Percentiles rank a stretch among this genome's conserved stretches.
These are phyloP conservation scores for Solanum piurae DNA, from an alignment of 257 asterid genomes.

Conservation along the genomic window DNA sequence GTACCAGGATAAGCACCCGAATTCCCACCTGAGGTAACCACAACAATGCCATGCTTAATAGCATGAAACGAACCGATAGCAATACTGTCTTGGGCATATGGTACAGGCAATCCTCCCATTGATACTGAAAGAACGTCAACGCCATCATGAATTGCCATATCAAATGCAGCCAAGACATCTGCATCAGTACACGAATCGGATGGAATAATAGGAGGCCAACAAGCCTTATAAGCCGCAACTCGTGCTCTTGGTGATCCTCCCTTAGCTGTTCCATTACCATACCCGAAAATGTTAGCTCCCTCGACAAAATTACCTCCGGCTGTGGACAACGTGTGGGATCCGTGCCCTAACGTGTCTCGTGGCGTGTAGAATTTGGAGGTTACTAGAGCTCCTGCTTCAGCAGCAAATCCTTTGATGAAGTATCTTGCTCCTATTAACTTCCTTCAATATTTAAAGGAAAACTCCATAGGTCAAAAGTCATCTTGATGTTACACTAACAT, in stretches of 20 bases:
- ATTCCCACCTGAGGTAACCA: slow-evolving; percentile 86
- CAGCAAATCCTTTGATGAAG: slow-evolving; percentile 69
- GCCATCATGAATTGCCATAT: slow-evolving; percentile 75
- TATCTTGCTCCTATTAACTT: slow-evolving; percentile 91
- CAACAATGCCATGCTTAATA: slow-evolving; percentile 56
- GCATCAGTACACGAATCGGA: slow-evolving; percentile 79
- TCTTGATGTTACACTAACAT: neutral
- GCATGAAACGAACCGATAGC: slow-evolving; percentile 95
- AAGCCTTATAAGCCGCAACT: slow-evolving; percentile 87
- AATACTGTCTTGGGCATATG: slow-evolving; percentile 55
- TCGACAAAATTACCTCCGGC: slow-evolving; percentile 76
- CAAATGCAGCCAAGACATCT: slow-evolving; percentile 80
- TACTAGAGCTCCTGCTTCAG: slow-evolving; percentile 41
- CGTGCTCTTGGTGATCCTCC: slow-evolving; percentile 93
- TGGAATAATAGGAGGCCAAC: slow-evolving; percentile 60
- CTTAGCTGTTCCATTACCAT: slow-evolving; percentile 83
- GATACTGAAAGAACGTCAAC: slow-evolving; percentile 90
- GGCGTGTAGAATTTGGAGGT: slow-evolving; percentile 58
- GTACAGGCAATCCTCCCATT: slow-evolving; percentile 56
- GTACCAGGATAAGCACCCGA: slow-evolving; percentile 64
- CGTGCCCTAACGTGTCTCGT: slow-evolving; percentile 72
- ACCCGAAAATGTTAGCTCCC: slow-evolving; percentile 62
- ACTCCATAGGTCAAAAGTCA: neutral
- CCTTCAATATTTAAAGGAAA: slow-evolving; percentile 15
- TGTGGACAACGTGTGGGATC: slow-evolving; percentile 89